Conservation (phyloP, 1,284 basidiomycete species). For the Rhodotorula mucilaginosa region DNA sequence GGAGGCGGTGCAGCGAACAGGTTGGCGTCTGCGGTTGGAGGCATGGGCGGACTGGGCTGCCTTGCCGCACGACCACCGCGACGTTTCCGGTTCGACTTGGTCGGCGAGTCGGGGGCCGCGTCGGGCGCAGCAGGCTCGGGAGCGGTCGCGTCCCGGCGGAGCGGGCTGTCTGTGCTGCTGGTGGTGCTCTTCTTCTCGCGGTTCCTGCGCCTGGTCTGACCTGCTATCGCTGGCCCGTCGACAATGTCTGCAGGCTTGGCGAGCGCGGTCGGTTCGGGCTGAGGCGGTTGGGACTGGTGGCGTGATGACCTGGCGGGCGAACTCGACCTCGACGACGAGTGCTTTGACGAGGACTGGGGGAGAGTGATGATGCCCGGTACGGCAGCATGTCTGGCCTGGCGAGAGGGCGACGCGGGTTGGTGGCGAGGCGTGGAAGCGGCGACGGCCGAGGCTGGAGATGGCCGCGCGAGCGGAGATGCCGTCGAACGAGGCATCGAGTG, state of each 20-base stretch:
- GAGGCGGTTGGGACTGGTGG: conserved; percentile 7
- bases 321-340: not conserved
- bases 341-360: conserved; percentile 2
- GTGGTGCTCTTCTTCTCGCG: not conserved
- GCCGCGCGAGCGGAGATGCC: conserved; percentile 1
- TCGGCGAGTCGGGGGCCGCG: not conserved
- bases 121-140: not conserved
- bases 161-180: not conserved
- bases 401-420: not conserved
- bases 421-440: not conserved
- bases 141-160: not conserved
- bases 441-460: not conserved
- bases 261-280: not conserved
- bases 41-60: conserved; percentile 24
- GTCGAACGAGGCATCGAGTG: not conserved
- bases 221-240: conserved; percentile 1
- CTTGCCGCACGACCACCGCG: conserved; percentile 6
- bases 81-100: conserved; percentile 9
- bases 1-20: conserved; percentile 5
- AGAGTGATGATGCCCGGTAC: conserved; percentile 25
- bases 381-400: not conserved
- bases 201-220: not conserved
- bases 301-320: not conserved
- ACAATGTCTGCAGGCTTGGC: not conserved
- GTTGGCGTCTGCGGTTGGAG: conserved; percentile 15